Percentiles rank a stretch among this genome's conserved stretches.
Evolutionary conservation across 2,329 filamentous ascomycete species (phyloP).

Genomic region (Penicillium concentricum): DNA sequence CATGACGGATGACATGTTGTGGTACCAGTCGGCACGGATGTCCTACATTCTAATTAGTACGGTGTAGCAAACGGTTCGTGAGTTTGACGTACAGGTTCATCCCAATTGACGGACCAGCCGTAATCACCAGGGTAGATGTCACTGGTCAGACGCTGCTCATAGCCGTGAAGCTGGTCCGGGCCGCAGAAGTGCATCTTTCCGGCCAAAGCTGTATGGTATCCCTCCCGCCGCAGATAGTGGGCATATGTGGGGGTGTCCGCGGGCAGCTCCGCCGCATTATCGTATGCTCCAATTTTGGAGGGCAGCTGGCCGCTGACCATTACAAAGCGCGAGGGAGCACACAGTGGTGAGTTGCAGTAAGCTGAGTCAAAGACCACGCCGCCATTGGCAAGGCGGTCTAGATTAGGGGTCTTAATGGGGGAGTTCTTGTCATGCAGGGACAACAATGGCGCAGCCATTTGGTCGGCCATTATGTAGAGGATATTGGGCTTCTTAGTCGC

Average conservation of each 20-base stretch:
- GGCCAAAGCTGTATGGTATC: conserved; percentile 86
- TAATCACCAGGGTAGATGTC: conserved; percentile 95
- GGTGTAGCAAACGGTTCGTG: background rate
- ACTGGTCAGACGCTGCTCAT: conserved; percentile 86
- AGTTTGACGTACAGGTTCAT: conserved; percentile 62
- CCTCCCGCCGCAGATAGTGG: conserved; percentile 79
- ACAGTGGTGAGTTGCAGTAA: conserved; percentile 91
- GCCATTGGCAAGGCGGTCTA: conserved; percentile 75
- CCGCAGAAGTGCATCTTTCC: conserved; percentile 98
- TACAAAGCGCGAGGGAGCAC: conserved; percentile 88
- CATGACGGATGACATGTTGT: conserved; percentile 90
- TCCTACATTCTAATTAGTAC: conserved; percentile 27
- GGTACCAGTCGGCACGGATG: conserved; percentile 83
- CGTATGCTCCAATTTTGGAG: conserved; percentile 86
- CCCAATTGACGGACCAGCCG: conserved; percentile 95
- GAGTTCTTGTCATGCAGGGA: conserved; percentile 89
- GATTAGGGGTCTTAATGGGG: conserved; percentile 87
- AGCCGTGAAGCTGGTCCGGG: conserved; percentile 84
- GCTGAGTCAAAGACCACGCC: conserved; percentile 91
- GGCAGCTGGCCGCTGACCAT: conserved; percentile 91
- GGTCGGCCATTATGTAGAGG: conserved; percentile 95
- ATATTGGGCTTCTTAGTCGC: conserved; percentile 66
- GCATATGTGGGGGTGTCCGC: conserved; percentile 88
- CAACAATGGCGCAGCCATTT: conserved; percentile 84
- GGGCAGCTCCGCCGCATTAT: conserved; percentile 82